Percentiles rank a stretch among this genome's conserved stretches.
Evolutionary conservation across 345 rosid species (phyloP).

Genomic region (Populus tremula): DNA sequence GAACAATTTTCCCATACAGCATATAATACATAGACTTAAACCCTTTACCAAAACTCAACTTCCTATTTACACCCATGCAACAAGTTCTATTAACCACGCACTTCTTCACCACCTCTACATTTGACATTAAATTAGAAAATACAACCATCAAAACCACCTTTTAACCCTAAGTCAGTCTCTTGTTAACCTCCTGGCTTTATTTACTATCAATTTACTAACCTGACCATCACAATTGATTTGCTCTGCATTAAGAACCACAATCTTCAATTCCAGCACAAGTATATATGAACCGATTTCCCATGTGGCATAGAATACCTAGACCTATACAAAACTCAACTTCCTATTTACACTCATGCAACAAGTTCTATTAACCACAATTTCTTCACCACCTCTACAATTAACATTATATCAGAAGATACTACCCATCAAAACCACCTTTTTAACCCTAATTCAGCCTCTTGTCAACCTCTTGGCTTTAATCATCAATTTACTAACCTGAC

Average conservation of each 20-base stretch:
- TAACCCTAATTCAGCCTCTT: background rate
- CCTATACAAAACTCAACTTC: background rate
- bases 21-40: background rate
- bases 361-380: background rate
- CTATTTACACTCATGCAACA: background rate
- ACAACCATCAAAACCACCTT: background rate
- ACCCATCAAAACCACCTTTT: background rate
- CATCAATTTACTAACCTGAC: constrained; percentile 50
- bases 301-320: background rate
- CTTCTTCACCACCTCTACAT: background rate
- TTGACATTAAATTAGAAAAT: background rate
- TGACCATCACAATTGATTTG: constrained; percentile 84
- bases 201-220: constrained; percentile 34
- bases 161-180: background rate
- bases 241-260: constrained; percentile 74
- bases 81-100: background rate
- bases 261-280: constrained; percentile 65
- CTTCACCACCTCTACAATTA: background rate
- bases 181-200: background rate
- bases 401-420: no score
- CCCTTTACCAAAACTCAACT: background rate
- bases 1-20: background rate
- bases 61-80: background rate
- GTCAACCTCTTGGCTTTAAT: background rate
- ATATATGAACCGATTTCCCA: background rate